Evolutionary conservation across 1,139 yeast genomes (phyloP), one percentile per base, ranked within the genome.

Genomic region (Meyerozyma smithsonii): DNA sequence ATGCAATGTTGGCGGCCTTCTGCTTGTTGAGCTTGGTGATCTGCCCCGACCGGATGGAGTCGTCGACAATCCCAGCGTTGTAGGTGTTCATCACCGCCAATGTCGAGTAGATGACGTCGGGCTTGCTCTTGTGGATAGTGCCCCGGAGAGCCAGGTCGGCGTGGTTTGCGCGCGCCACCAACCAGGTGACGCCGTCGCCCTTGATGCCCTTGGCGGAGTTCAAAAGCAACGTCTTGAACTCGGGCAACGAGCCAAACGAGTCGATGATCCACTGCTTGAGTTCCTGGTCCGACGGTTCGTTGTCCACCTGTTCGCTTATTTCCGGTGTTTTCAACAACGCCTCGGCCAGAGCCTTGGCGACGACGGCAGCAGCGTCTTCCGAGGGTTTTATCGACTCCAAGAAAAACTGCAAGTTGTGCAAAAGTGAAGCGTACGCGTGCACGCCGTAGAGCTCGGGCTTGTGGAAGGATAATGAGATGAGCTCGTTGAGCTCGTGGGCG

Each of bases 111-210:
- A 51, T 61, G 4, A 25, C 34, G 45, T 43, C 37, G 51, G 47
- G 8, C 52, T 43, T 37, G 26, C 33, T 40, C 7, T 42, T 39
- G 7, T 37, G 36, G 12, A 39, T 44, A 15, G 55, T 50, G 33
- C 46, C 54, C 37, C 54, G 56, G 47, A 58, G 49, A 25, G 54
- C 42, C 36, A 50, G 50, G 42, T 64, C 66, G 23, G 67, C 54
- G 46, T 62, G 56, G 35, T 62, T 61, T 37, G 77, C 71, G 51
- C 77, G 78, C 2, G 84, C 84, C n/a, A 81, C 79, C 24, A 81
- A 58, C 92, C 92, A 84, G 2, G 84, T 78, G 51, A 66, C 72
- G 2, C 94, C 94, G 55, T 84, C 88, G 38, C 94, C 92, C 45
- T 80, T 78, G 43, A 82, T 77, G 11, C 81, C 75, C 38, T 64